phyloP scores from a whole-genome alignment of 2,329 filamentous ascomycete species.

The Metarhizium sp. region DNA sequence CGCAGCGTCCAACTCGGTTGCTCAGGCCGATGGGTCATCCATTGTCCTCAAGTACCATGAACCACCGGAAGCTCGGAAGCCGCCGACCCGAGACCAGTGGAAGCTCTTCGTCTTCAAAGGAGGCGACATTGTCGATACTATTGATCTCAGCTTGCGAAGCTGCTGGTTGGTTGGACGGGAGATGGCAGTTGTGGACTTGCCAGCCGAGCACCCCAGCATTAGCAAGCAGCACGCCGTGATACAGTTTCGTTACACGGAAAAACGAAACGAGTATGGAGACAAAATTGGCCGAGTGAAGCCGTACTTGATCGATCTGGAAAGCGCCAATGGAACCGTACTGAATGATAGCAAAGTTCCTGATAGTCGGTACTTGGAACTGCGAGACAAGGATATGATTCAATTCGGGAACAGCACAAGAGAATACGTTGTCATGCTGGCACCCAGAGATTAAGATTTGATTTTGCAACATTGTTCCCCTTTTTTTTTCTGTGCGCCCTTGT shows the following conservation, averaged over 20 bases:
- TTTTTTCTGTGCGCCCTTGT: not conserved
- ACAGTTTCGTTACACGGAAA: slow-evolving; percentile 81
- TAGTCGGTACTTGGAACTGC: slow-evolving; percentile 75
- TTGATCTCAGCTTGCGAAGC: slow-evolving; percentile 65
- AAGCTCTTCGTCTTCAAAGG: slow-evolving; percentile 91
- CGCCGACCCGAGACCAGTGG: slow-evolving; percentile 70
- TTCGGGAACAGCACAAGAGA: slow-evolving; percentile 86
- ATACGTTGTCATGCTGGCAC: slow-evolving; percentile 85
- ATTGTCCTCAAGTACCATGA: slow-evolving; percentile 94
- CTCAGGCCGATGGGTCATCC: slow-evolving; percentile 61
- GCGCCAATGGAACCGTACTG: slow-evolving; percentile 78
- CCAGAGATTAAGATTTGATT: slow-evolving; percentile 25
- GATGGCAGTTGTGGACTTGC: slow-evolving; percentile 67
- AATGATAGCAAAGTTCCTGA: slow-evolving; percentile 67
- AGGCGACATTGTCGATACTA: slow-evolving; percentile 67
- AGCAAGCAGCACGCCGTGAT: slow-evolving; percentile 94
- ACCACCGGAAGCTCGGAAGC: slow-evolving; percentile 84
- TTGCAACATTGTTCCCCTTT: not conserved
- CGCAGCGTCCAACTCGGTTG: slow-evolving; percentile 71
- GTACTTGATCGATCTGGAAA: slow-evolving; percentile 89
- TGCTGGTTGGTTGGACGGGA: slow-evolving; percentile 91
- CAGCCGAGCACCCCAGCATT: slow-evolving; percentile 81
- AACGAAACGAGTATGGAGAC: slow-evolving; percentile 79
- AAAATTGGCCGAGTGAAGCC: slow-evolving; percentile 70
- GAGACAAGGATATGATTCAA: slow-evolving; percentile 78